Evolutionary conservation across 139 green algal genomes (phyloP).

Genomic region (Axilococcus clingmanii): DNA sequence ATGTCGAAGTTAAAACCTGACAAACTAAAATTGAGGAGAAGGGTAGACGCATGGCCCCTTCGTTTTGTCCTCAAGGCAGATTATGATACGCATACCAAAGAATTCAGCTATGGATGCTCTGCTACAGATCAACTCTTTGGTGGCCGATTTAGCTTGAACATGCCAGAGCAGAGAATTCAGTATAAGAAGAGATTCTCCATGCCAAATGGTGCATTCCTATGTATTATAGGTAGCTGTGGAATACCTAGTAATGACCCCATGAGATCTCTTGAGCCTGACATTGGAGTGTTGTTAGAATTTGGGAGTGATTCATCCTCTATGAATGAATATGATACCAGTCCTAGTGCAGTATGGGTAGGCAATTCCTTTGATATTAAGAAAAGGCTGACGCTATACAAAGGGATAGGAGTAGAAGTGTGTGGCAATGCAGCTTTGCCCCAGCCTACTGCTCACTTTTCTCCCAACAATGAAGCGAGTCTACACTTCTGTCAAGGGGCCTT

Average conservation of each 20-base stretch:
- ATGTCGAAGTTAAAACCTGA: slow-evolving; percentile 10
- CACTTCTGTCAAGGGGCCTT: slow-evolving; percentile 31
- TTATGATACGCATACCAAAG: slow-evolving; percentile 20
- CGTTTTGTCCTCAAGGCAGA: slow-evolving; percentile 25
- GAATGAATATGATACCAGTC: slow-evolving; percentile 8
- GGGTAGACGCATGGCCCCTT: slow-evolving; percentile 15
- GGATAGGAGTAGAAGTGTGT: slow-evolving; percentile 25
- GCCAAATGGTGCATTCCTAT: slow-evolving; percentile 4
- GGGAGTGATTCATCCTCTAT: not conserved
- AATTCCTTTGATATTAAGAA: slow-evolving; percentile 23
- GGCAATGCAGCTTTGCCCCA: slow-evolving; percentile 24
- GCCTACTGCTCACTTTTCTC: slow-evolving; percentile 21
- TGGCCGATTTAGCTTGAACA: slow-evolving; percentile 19
- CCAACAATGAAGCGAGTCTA: slow-evolving; percentile 4
- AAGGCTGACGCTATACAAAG: slow-evolving; percentile 15
- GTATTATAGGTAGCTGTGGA: slow-evolving; percentile 1
- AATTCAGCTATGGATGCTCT: slow-evolving; percentile 34
- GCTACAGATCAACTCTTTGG: slow-evolving; percentile 14
- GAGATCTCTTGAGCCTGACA: slow-evolving; percentile 2
- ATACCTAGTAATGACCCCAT: no score
- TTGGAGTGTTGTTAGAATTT: slow-evolving; percentile 15
- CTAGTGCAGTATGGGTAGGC: slow-evolving; percentile 8
- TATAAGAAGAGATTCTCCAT: slow-evolving; percentile 17
- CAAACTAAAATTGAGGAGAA: slow-evolving; percentile 27
- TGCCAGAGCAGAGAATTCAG: slow-evolving; percentile 14